These are phyloP conservation scores for Lepidium sativum DNA, from an alignment of 345 rosid genomes.

Conservation along the genomic window DNA sequence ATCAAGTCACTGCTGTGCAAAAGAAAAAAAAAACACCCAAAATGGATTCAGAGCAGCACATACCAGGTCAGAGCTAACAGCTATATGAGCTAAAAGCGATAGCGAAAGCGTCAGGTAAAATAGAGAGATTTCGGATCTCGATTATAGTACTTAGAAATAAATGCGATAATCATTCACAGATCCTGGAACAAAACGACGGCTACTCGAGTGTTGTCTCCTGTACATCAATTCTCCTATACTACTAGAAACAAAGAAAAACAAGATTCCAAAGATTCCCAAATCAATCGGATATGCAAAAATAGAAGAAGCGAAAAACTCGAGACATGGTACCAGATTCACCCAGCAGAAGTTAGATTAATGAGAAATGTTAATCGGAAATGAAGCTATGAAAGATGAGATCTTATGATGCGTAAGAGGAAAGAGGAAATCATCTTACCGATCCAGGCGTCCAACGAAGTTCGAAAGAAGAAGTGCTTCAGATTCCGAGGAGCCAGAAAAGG, in stretches of 20 bases:
- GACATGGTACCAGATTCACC: not conserved
- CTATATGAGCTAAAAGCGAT: not conserved
- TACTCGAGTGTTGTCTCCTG: slow-evolving; percentile 6
- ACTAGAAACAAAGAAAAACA: not conserved
- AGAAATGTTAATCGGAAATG: slow-evolving; percentile 7
- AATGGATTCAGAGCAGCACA: not conserved
- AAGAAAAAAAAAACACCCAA: not conserved
- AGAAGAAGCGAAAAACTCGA: not conserved
- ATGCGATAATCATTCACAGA: slow-evolving; percentile 5
- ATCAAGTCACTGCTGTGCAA: slow-evolving; percentile 14
- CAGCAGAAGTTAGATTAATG: not conserved
- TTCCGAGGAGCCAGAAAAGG: slow-evolving; percentile 9
- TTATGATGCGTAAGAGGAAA: not conserved
- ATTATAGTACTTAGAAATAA: not conserved
- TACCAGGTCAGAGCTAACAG: not conserved
- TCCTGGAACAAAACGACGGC: slow-evolving; percentile 7
- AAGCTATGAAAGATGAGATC: not conserved
- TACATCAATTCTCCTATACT: not conserved
- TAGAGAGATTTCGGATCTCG: slow-evolving; percentile 14
- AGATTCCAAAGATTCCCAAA: not conserved
- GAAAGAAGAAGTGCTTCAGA: slow-evolving; percentile 16
- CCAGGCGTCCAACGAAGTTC: slow-evolving; percentile 3
- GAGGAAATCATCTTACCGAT: slow-evolving; percentile 16
- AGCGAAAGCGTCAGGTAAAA: not conserved
- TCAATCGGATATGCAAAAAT: not conserved